These are phyloP conservation scores for Eimeria zaria DNA, from an alignment of 169 alveolate genomes.

Conservation along the genomic window DNA sequence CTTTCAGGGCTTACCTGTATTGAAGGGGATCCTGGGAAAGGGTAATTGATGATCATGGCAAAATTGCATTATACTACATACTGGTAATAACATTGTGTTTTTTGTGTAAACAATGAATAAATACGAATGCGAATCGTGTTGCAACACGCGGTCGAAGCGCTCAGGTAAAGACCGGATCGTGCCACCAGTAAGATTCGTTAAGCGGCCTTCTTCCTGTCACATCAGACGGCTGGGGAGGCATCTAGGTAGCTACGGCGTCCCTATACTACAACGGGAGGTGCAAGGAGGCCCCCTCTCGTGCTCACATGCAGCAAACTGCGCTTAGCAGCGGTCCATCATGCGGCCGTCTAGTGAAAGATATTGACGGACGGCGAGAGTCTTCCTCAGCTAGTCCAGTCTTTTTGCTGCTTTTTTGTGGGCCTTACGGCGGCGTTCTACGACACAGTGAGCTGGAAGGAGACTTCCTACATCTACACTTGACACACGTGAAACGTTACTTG, in stretches of 20 bases:
- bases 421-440: not conserved
- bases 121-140: not conserved
- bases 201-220: not conserved
- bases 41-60: not conserved
- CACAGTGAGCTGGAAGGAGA: not conserved
- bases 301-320: not conserved
- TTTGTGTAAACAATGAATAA: not conserved
- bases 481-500: not conserved
- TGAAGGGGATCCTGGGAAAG: conserved; percentile 23
- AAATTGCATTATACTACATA: not conserved
- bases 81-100: not conserved
- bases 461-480: not conserved
- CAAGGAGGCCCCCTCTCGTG: not conserved
- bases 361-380: not conserved
- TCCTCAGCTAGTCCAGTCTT: not conserved
- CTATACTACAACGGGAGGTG: not conserved
- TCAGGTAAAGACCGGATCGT: not conserved
- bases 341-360: not conserved
- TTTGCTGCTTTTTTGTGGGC: not conserved
- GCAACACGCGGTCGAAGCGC: not conserved
- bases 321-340: not conserved
- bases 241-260: not conserved
- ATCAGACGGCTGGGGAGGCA: not conserved
- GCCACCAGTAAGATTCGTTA: not conserved
- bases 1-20: not conserved